phyloP scores from a whole-genome alignment of 2,329 filamentous ascomycete species.

The Cytospora paraplurivora region DNA sequence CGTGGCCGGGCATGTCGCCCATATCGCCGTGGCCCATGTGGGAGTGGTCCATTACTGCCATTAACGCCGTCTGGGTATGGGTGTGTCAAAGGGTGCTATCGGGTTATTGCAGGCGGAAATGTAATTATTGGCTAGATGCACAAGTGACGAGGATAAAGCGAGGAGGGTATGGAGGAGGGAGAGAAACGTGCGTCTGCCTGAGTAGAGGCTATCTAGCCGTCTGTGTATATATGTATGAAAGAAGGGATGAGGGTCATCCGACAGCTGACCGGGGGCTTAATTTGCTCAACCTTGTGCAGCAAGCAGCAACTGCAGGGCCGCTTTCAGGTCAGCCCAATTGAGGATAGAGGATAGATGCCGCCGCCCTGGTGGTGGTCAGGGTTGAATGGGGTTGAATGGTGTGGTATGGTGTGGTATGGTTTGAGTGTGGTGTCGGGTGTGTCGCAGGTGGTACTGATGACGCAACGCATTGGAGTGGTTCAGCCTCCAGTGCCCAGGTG shows the following conservation, averaged over 20 bases:
- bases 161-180: not conserved
- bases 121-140: not conserved
- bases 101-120: conserved; percentile 7
- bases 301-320: not conserved
- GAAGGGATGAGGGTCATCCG: not conserved
- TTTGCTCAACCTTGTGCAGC: conserved; percentile 23
- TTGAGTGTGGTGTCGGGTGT: not conserved
- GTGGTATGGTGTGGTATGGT: too few relatives aligned
- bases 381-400: too few relatives aligned
- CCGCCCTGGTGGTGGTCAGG: too few relatives aligned
- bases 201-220: too few relatives aligned
- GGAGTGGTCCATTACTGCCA: conserved; percentile 48
- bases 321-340: conserved; percentile 7
- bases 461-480: not conserved
- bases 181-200: too few relatives aligned
- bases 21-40: conserved; percentile 49
- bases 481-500: not conserved
- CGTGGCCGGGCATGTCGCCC: conserved; percentile 52
- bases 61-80: conserved; percentile 19
- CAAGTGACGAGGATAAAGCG: not conserved
- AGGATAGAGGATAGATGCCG: not conserved
- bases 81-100: conserved; percentile 19
- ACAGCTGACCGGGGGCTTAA: conserved; percentile 19
- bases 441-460: conserved; percentile 4
- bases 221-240: too few relatives aligned